phyloP scores from a whole-genome alignment of 495 filamentous ascomycete genomes.

The Podospora comata region DNA sequence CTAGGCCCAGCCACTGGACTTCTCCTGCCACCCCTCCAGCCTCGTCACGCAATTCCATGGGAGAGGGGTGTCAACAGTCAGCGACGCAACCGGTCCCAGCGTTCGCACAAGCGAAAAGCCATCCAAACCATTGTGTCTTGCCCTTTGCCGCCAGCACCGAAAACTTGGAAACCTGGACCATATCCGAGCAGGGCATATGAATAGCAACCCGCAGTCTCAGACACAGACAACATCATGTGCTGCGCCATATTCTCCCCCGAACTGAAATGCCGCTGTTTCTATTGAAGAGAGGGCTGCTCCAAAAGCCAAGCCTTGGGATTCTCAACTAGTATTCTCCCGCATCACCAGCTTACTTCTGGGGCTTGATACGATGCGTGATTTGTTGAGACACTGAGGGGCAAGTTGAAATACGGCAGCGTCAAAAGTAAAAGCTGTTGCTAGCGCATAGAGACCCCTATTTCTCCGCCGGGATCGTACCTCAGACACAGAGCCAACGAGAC shows the following conservation, averaged over 20 bases:
- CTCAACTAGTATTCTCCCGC: background rate
- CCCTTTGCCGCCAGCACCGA: background rate
- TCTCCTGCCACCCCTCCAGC: background rate
- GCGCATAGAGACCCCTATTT: background rate
- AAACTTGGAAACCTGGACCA: background rate
- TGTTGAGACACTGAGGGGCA: background rate
- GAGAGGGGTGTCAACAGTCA: background rate
- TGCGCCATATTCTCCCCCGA: too few species aligned
- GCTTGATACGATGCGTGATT: background rate
- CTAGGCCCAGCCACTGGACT: background rate
- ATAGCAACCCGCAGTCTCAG: slow-evolving; percentile 6
- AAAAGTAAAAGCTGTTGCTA: background rate
- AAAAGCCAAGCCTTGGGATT: slow-evolving; percentile 3
- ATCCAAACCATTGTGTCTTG: background rate
- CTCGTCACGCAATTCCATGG: slow-evolving; percentile 6
- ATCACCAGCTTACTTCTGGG: background rate
- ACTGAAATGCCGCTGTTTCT: too few species aligned
- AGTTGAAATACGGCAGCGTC: background rate
- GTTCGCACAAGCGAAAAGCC: background rate
- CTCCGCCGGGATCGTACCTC: background rate
- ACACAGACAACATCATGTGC: background rate
- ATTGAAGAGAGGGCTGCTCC: background rate
- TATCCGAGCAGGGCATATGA: slow-evolving; percentile 6
- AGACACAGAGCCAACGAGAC: background rate
- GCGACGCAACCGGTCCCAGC: background rate